These are phyloP conservation scores for Fusarium poae DNA, from an alignment of 2,329 filamentous ascomycete species.

Conservation along the genomic window DNA sequence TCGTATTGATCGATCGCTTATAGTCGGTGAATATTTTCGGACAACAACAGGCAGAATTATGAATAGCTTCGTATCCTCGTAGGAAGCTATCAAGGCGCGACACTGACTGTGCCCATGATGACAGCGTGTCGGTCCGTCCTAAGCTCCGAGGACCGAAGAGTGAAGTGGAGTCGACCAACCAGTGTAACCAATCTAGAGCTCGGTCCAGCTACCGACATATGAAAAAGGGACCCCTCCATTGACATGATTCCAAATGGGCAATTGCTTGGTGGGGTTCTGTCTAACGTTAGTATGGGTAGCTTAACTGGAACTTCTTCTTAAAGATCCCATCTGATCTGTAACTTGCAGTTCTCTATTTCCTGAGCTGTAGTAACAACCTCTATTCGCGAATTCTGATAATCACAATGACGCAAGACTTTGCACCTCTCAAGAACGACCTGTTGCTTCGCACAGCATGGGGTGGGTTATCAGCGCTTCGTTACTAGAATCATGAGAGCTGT, in stretches of 20 bases:
- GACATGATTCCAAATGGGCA: conserved; percentile 26
- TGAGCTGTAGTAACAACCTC: conserved; percentile 13
- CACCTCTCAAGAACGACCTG: conserved; percentile 91
- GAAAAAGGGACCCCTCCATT: conserved; percentile 31
- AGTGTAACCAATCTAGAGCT: conserved; percentile 22
- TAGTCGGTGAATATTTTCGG: background rate
- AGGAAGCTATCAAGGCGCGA: conserved; percentile 33
- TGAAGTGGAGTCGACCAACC: conserved; percentile 12
- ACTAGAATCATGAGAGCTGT: conserved; percentile 28
- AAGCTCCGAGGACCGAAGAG: conserved; percentile 27
- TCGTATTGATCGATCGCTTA: background rate
- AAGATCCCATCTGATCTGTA: conserved; percentile 21
- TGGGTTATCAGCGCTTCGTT: conserved; percentile 57
- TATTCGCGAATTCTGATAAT: conserved; percentile 44
- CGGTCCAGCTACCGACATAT: background rate
- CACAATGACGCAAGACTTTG: conserved; percentile 78
- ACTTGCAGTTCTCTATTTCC: conserved; percentile 16
- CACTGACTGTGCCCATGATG: conserved; percentile 30
- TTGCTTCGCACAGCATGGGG: conserved; percentile 91
- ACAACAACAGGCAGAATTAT: background rate
- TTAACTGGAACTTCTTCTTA: conserved; percentile 27
- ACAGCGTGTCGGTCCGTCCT: conserved; percentile 48
- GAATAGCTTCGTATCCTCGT: conserved; percentile 13
- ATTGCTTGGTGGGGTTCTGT: conserved; percentile 26
- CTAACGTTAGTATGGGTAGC: conserved; percentile 13